Evolutionary conservation across 1,284 basidiomycete genomes (phyloP), one percentile per base, ranked within the genome.

Genomic region (Hypsizygus ulmarius): DNA sequence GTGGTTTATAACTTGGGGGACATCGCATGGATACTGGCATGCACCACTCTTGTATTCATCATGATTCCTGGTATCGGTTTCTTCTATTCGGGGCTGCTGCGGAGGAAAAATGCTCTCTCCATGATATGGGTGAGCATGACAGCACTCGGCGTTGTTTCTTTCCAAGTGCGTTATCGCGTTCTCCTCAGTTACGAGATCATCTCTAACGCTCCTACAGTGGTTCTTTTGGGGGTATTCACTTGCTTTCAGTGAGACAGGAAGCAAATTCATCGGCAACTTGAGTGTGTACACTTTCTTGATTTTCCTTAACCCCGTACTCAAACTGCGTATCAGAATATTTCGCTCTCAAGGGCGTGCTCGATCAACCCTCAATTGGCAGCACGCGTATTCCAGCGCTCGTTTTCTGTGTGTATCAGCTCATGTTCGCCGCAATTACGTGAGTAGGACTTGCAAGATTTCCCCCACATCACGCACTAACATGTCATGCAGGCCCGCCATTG

Each of bases 51-150:
- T 48, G 93, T 96, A 21, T 94, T 87, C 81, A 77, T 96, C 68
- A 97, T 97, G 94, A 79, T 93, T 64, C 93, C 93, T 14, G 91
- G 91, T 51, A 81, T 93, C 53, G 90, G 90, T 19, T 92, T 84
- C 68, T 93, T 96, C 75, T 96, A 97, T 69, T 89, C 91, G 27
- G 94, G 93, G 59, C 73, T 88, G 29, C 58, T 75, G 14, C 62
- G 72, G 45, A 79, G 91, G 37, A 97, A 97, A 70, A 97, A 95
- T 60, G 95, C 94, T 0, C 75, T 97, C 6, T 92, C 88, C 15
- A 94, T 96, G 91, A 86, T 98, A 39, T 93, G 85, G 71, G 74
- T 93, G 18, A 83, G 82, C 41, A 81, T 97, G 75, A 84, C 85
- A 64, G 81, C 84, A 10, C 65, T 93, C 32, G 84, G 81, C 0